Conservation (phyloP, 495 filamentous ascomycete genomes). For the Neurospora sublineolata region DNA sequence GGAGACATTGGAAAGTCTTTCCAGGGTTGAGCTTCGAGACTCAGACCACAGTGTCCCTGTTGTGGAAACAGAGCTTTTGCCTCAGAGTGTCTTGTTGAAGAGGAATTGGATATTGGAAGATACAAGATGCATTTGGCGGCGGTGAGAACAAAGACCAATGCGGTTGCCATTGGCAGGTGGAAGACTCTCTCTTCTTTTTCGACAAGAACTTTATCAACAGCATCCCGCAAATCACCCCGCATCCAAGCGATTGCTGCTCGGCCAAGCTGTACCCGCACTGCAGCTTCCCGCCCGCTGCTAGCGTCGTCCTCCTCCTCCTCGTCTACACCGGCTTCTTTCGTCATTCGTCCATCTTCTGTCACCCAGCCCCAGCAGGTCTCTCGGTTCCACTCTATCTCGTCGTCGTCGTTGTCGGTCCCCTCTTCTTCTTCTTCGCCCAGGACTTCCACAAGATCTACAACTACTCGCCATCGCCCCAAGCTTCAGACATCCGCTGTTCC, state of each 20-base stretch:
- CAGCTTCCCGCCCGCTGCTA: background rate
- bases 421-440: background rate
- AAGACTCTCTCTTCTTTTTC: background rate
- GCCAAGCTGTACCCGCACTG: background rate
- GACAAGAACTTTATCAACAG: background rate
- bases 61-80: background rate
- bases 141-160: background rate
- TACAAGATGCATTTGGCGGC: background rate
- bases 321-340: conserved; percentile 5
- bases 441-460: background rate
- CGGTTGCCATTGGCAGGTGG: background rate
- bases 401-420: background rate
- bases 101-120: background rate
- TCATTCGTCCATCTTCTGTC: background rate
- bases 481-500: background rate
- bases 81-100: background rate
- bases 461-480: background rate
- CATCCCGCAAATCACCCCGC: background rate
- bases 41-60: background rate
- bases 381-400: background rate
- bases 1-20: background rate
- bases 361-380: background rate
- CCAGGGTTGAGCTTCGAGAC: background rate
- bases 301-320: conserved; percentile 3
- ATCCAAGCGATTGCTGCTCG: background rate